Conservation (phyloP, 1,284 basidiomycete species). For the Tylopilus sp. region DNA sequence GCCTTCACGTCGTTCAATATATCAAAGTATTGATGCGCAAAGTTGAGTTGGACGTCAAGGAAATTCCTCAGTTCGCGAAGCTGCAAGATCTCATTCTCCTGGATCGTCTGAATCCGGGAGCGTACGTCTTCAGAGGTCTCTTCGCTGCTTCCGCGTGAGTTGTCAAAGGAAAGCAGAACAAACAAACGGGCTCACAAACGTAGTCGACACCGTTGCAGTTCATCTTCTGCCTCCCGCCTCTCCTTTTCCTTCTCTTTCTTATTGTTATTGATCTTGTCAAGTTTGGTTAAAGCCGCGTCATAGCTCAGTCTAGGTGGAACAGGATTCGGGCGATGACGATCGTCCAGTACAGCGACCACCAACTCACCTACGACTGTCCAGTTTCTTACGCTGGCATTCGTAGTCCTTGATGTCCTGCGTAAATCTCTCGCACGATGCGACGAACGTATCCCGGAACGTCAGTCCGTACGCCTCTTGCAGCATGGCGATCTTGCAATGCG, state of each 20-base stretch:
- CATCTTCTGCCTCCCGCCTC: constrained; percentile 67
- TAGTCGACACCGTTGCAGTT: constrained; percentile 61
- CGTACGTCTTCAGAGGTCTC: constrained; percentile 79
- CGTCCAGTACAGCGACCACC: neutral
- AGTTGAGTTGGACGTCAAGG: constrained; percentile 70
- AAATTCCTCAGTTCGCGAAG: constrained; percentile 64
- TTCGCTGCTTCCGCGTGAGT: constrained; percentile 48
- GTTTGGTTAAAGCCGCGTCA: constrained; percentile 67
- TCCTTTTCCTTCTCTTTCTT: constrained; percentile 76
- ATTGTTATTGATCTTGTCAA: constrained; percentile 58
- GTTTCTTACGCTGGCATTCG: constrained; percentile 66
- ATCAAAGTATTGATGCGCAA: constrained; percentile 66
- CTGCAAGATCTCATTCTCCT: constrained; percentile 71
- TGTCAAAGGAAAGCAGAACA: neutral
- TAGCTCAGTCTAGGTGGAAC: constrained; percentile 55
- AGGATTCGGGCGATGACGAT: neutral
- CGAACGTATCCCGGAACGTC: constrained; percentile 67
- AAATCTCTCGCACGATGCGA: constrained; percentile 59
- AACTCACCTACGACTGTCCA: constrained; percentile 72
- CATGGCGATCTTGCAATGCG: constrained; percentile 76
- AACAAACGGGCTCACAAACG: constrained; percentile 59
- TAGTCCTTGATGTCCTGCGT: constrained; percentile 70
- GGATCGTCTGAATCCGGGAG: constrained; percentile 69
- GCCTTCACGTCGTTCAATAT: constrained; percentile 64
- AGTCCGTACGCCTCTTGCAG: constrained; percentile 76